phyloP scores from a whole-genome alignment of 371 early-diverging fungal genomes.

The Actinomortierella wolfii region DNA sequence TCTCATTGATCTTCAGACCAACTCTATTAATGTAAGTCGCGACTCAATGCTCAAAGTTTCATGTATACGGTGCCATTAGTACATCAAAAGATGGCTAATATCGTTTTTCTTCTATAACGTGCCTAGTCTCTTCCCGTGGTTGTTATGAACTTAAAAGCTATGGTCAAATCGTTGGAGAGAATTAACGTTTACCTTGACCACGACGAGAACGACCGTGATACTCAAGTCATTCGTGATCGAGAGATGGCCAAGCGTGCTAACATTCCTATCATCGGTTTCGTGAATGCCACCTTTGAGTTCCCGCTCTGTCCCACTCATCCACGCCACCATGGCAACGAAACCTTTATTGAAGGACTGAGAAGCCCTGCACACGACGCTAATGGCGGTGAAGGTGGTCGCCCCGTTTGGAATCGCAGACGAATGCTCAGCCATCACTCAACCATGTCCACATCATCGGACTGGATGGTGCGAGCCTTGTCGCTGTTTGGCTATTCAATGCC shows the following conservation, averaged over 20 bases:
- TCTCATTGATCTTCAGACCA: constrained; percentile 34
- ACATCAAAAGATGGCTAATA: neutral
- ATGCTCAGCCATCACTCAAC: neutral
- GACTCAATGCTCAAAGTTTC: too few relatives aligned
- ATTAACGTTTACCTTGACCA: constrained; percentile 35
- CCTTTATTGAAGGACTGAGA: constrained; percentile 25
- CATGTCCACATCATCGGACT: constrained; percentile 9
- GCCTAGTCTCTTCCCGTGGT: constrained; percentile 24
- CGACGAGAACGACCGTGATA: constrained; percentile 44
- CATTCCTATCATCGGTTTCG: constrained; percentile 42
- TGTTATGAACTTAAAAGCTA: constrained; percentile 23
- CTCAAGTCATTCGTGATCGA: constrained; percentile 33
- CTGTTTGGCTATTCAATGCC: constrained; percentile 41
- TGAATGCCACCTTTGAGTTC: constrained; percentile 29
- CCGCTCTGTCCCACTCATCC: constrained; percentile 32
- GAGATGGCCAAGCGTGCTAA: constrained; percentile 42
- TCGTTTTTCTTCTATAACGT: neutral
- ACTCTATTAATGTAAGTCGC: constrained; percentile 29
- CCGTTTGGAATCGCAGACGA: constrained; percentile 1
- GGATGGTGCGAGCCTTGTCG: constrained; percentile 39
- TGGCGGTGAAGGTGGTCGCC: constrained; percentile 1
- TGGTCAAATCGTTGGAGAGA: constrained; percentile 33
- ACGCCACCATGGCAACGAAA: constrained; percentile 3
- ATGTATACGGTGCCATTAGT: too few relatives aligned
- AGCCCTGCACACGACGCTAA: constrained; percentile 6